Conservation (phyloP, 306 rosid species). For the Acacia acuminata region DNA sequence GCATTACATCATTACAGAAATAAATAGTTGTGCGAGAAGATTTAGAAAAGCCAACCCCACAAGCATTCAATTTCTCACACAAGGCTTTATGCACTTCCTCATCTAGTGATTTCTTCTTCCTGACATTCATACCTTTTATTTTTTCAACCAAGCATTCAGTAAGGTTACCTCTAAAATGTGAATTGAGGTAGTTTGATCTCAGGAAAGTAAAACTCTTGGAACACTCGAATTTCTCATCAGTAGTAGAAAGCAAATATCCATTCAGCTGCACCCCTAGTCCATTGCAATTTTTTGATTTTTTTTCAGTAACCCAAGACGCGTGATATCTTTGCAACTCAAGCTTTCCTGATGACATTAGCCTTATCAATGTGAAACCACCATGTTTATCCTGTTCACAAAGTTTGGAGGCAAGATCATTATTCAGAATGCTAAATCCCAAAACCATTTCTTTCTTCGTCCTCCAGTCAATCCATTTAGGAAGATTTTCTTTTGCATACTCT, state of each 20-base stretch:
- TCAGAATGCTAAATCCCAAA: slow-evolving; percentile 65
- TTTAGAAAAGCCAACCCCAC: slow-evolving; percentile 53
- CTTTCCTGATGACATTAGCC: slow-evolving; percentile 65
- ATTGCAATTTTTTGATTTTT: slow-evolving; percentile 36
- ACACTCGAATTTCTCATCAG: slow-evolving; percentile 50
- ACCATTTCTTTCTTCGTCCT: slow-evolving; percentile 70
- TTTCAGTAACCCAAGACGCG: slow-evolving; percentile 47
- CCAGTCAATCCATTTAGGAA: slow-evolving; percentile 77
- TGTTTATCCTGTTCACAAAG: slow-evolving; percentile 49
- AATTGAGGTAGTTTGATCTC: slow-evolving; percentile 46
- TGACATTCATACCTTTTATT: slow-evolving; percentile 23
- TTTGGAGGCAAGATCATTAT: slow-evolving; percentile 44
- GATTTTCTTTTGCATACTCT: slow-evolving; percentile 52
- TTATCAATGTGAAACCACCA: slow-evolving; percentile 70
- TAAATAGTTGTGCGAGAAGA: slow-evolving; percentile 43
- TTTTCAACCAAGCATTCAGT: slow-evolving; percentile 34
- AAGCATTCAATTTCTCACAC: slow-evolving; percentile 59
- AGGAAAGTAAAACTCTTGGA: slow-evolving; percentile 38
- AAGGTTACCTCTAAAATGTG: slow-evolving; percentile 53
- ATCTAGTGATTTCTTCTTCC: slow-evolving; percentile 28
- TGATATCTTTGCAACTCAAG: slow-evolving; percentile 68
- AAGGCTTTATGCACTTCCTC: slow-evolving; percentile 50
- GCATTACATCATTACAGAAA: slow-evolving; percentile 27
- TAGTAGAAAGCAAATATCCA: slow-evolving; percentile 34
- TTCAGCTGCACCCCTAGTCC: slow-evolving; percentile 31